Conservation (phyloP, 2,329 filamentous ascomycete genomes). For the Curvularia sp. region DNA sequence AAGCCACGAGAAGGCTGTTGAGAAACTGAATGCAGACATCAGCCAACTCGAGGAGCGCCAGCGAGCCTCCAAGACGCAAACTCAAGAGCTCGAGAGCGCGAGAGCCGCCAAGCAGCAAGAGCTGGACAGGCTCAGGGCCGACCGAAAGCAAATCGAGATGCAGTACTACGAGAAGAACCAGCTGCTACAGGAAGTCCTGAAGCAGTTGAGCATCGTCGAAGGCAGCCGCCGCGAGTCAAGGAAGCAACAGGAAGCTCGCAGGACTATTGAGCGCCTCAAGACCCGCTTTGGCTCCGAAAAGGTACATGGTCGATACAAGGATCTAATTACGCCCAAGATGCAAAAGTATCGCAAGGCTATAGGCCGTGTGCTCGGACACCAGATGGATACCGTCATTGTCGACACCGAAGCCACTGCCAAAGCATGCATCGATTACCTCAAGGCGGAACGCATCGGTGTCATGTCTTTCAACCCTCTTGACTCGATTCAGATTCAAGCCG, state of each 20-base stretch:
- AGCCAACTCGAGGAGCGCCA: conserved; percentile 73
- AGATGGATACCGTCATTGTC: conserved; percentile 94
- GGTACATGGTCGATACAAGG: conserved; percentile 87
- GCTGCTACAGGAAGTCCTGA: conserved; percentile 81
- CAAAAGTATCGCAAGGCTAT: conserved; percentile 96
- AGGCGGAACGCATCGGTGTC: conserved; percentile 84
- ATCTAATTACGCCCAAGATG: conserved; percentile 94
- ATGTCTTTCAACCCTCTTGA: conserved; percentile 96
- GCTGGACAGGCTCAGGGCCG: conserved; percentile 67
- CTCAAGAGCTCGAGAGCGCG: conserved; percentile 75
- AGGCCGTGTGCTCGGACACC: conserved; percentile 86
- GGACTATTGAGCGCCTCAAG: conserved; percentile 85
- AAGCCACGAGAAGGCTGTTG: conserved; percentile 73
- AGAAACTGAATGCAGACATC: conserved; percentile 77
- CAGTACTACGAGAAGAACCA: conserved; percentile 89
- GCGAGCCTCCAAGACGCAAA: conserved; percentile 65
- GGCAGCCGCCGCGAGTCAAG: conserved; percentile 85
- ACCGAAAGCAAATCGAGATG: conserved; percentile 66
- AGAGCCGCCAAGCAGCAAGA: conserved; percentile 90
- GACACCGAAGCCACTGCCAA: conserved; percentile 94
- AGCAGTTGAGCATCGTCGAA: conserved; percentile 83
- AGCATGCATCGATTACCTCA: conserved; percentile 93
- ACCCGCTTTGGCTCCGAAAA: conserved; percentile 79
- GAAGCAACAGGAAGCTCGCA: conserved; percentile 78
- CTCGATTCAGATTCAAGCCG: conserved; percentile 92